phyloP scores from a whole-genome alignment of 768 basidiomycete species.

The Gloeopeniophorella convolvens region DNA sequence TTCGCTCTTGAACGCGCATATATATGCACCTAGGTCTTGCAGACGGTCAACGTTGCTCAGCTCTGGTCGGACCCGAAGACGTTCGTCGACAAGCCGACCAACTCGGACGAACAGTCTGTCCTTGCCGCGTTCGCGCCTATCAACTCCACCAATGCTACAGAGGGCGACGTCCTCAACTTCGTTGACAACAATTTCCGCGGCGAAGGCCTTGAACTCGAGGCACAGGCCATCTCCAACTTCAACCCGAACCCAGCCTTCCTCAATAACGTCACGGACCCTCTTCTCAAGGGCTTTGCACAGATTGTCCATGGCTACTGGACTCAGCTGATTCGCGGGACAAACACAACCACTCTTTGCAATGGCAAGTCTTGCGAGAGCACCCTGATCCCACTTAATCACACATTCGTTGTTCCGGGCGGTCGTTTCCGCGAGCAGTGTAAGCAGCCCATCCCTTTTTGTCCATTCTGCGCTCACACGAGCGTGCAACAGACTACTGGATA shows the following conservation, averaged over 20 bases:
- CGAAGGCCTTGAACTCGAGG: conserved; percentile 79
- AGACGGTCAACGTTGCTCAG: conserved; percentile 76
- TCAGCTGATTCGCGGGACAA: conserved; percentile 69
- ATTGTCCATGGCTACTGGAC: conserved; percentile 87
- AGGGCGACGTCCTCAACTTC: conserved; percentile 60
- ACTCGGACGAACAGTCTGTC: conserved; percentile 55
- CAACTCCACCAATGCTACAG: conserved; percentile 41
- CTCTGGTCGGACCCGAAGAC: conserved; percentile 81
- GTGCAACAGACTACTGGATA: conserved; percentile 57
- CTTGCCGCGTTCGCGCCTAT: conserved; percentile 58
- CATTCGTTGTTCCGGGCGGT: conserved; percentile 83
- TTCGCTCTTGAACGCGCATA: background rate
- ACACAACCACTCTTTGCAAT: conserved; percentile 57
- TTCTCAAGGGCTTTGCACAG: conserved; percentile 65
- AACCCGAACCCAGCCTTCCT: conserved; percentile 59
- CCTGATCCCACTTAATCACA: conserved; percentile 85
- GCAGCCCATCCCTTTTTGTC: conserved; percentile 27
- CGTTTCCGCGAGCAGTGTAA: conserved; percentile 82
- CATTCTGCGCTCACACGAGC: background rate
- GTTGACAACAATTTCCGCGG: conserved; percentile 71
- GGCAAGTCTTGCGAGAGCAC: conserved; percentile 67
- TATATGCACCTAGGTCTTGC: conserved; percentile 55
- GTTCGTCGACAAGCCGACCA: conserved; percentile 85
- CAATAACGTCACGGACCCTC: conserved; percentile 57
- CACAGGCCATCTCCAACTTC: conserved; percentile 55